phyloP scores from a whole-genome alignment of 257 asterid genomes.

The Apocynum venetum region DNA sequence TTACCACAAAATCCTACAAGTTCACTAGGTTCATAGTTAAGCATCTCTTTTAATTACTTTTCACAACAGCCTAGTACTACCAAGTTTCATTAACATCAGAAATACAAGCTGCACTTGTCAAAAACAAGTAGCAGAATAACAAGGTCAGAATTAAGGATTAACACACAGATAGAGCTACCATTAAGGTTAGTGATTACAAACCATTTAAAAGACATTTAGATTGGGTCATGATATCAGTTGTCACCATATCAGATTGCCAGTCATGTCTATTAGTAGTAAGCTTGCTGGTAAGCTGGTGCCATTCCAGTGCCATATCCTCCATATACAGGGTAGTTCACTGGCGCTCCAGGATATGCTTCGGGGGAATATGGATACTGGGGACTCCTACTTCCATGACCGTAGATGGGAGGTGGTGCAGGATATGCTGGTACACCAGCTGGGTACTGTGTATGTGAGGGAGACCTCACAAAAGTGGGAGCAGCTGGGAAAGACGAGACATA shows the following conservation, averaged over 20 bases:
- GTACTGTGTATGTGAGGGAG: constrained; percentile 84
- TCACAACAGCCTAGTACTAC: constrained; percentile 78
- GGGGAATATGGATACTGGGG: constrained; percentile 85
- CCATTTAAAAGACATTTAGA: constrained; percentile 57
- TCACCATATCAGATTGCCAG: constrained; percentile 49
- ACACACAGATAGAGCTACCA: constrained; percentile 87
- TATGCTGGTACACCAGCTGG: constrained; percentile 66
- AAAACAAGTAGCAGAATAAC: constrained; percentile 25
- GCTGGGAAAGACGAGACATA: constrained; percentile 96
- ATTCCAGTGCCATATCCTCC: constrained; percentile 77
- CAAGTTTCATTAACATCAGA: constrained; percentile 69
- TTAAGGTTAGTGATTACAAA: constrained; percentile 95
- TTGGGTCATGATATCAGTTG: constrained; percentile 76
- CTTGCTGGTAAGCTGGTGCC: constrained; percentile 87
- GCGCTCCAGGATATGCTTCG: constrained; percentile 74
- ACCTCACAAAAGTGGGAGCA: constrained; percentile 68
- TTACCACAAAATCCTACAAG: background rate
- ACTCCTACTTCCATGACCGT: constrained; percentile 57
- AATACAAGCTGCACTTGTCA: constrained; percentile 68
- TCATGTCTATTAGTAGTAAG: constrained; percentile 84
- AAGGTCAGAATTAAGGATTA: constrained; percentile 75
- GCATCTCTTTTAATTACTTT: constrained; percentile 44
- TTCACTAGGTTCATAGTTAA: background rate
- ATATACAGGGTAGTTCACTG: constrained; percentile 63
- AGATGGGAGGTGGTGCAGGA: constrained; percentile 61